phyloP scores from a whole-genome alignment of 169 alveolate genomes.

The Plasmodium falciparum region DNA sequence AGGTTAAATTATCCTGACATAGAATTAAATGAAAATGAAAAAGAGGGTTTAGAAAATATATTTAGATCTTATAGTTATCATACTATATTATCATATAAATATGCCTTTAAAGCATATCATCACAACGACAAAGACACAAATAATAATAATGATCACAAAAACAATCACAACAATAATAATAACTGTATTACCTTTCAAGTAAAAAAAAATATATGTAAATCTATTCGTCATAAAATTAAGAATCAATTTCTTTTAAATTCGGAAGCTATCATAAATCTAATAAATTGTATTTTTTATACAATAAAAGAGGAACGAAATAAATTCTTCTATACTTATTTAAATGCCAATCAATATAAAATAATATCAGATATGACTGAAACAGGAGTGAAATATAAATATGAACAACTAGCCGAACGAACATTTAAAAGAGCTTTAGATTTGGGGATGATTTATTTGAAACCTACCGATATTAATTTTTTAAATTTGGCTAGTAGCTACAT shows the following conservation, averaged over 20 bases:
- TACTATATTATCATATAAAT: constrained; percentile 13
- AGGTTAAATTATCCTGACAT: constrained; percentile 23
- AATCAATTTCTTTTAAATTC: constrained; percentile 36
- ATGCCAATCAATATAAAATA: constrained; percentile 54
- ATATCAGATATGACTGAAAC: constrained; percentile 69
- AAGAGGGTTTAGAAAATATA: constrained; percentile 42
- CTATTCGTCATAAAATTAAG: constrained; percentile 35
- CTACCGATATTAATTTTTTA: constrained; percentile 41
- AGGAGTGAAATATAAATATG: constrained; percentile 73
- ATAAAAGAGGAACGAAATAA: constrained; percentile 30
- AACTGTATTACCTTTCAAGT: neutral
- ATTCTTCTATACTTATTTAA: constrained; percentile 30
- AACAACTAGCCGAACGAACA: constrained; percentile 61
- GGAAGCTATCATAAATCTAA: constrained; percentile 47
- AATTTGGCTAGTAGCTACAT: constrained; percentile 52
- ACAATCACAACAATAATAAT: neutral
- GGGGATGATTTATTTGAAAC: constrained; percentile 19
- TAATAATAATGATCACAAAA: neutral
- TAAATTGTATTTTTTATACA: constrained; percentile 43
- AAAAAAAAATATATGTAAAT: constrained; percentile 39
- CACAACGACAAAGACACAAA: neutral
- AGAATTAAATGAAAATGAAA: constrained; percentile 29
- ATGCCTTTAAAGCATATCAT: constrained; percentile 40
- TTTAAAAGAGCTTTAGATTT: constrained; percentile 42
- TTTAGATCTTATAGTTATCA: constrained; percentile 30